Base-by-base conservation (phyloP, 1,284 basidiomycete species). In the Moesziomyces parantarcticus region DNA sequence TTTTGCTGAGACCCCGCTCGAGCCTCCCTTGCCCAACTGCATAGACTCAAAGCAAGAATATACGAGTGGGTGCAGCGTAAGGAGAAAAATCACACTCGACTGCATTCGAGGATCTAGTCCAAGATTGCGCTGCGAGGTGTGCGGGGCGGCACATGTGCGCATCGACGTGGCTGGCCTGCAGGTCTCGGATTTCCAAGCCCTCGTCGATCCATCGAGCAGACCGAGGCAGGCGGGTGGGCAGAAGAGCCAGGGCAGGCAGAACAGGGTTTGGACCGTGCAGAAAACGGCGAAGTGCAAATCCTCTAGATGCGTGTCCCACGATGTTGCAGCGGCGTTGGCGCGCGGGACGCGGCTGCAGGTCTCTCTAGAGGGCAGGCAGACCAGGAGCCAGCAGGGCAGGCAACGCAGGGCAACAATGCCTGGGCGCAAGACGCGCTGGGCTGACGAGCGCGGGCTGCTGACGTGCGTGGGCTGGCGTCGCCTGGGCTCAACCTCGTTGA, bases 391-490 rank as follows among this genome's bases (percentile, higher is more conserved):
- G 40, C 10, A 26, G 21, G 20, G 16, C n/a, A 22, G 22, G 6
- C 16, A n/a, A n/a, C n/a, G n/a, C 9, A 16, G 32, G 34, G 10
- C 39, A 6, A 7, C n/a, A n/a, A n/a, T n/a, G 16, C 16, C 32
- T 25, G 26, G 50, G 50, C 50, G 50, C 41, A 16, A 16, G 50
- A 51, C 50, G 50, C 40, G 40, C 50, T 42, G 50, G 50, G 40
- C 50, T 51, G n/a, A 51, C 26, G n/a, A 32, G 18, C 26, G 26
- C 22, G 8, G 44, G 25, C 26, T 47, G 26, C 36, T 39, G 36
- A 39, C 36, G 18, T 39, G 36, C 16, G 29, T 32, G 14, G 36
- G 29, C 11, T 32, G 36, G 36, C 36, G 36, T 39, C 18, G 29
- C 29, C 36, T 39, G 36, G 16, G 36, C 36, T 18, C 6, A 13